Evolutionary conservation across 2,329 filamentous ascomycete species (phyloP).

Genomic region (Epichloe coenophiala): DNA sequence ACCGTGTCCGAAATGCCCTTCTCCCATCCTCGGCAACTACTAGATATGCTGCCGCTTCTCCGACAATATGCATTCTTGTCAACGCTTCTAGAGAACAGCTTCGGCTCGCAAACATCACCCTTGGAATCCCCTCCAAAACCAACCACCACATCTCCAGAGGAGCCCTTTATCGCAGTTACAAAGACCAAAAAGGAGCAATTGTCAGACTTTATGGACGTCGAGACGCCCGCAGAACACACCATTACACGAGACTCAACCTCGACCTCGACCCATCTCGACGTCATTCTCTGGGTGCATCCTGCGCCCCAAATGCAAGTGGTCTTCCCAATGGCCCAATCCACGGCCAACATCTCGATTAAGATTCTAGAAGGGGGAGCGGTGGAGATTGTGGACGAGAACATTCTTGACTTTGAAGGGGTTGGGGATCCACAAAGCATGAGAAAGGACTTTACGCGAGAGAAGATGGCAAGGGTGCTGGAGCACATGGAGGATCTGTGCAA

Average conservation of each 20-base stretch:
- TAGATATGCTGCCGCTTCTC: slow-evolving; percentile 59
- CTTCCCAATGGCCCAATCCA: slow-evolving; percentile 36
- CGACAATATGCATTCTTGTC: slow-evolving; percentile 64
- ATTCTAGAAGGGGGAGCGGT: slow-evolving; percentile 50
- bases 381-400: slow-evolving; percentile 44
- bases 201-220: slow-evolving; percentile 16
- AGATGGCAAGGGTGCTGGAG: slow-evolving; percentile 33
- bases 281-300: slow-evolving; percentile 38
- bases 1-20: slow-evolving; percentile 58
- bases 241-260: background rate
- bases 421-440: slow-evolving; percentile 16
- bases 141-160: background rate
- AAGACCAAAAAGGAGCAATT: slow-evolving; percentile 20
- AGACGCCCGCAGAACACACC: background rate
- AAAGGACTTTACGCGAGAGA: slow-evolving; percentile 25
- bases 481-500: slow-evolving; percentile 37
- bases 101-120: slow-evolving; percentile 26
- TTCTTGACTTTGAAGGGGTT: slow-evolving; percentile 13
- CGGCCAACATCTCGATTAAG: slow-evolving; percentile 42
- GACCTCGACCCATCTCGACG: slow-evolving; percentile 28
- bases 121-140: background rate
- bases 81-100: slow-evolving; percentile 48
- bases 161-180: slow-evolving; percentile 2
- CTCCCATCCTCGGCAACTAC: slow-evolving; percentile 62
- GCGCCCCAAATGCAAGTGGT: slow-evolving; percentile 36